Evolutionary conservation across 2,329 filamentous ascomycete species (phyloP).

Genomic region (Alternaria ventricosa): DNA sequence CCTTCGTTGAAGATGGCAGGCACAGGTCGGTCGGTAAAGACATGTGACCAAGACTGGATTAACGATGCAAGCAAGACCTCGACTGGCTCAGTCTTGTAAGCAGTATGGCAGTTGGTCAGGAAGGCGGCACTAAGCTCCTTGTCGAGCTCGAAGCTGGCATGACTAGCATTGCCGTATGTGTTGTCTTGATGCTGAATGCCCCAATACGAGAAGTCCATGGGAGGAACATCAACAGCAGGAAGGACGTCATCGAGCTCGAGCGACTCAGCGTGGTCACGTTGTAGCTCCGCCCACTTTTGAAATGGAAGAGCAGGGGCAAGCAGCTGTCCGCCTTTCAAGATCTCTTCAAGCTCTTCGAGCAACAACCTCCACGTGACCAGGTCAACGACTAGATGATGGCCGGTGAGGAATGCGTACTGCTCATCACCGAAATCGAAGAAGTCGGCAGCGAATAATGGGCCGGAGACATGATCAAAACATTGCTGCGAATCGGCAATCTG

Average conservation of each 20-base stretch:
- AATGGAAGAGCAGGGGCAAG: conserved; percentile 46
- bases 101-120: conserved; percentile 45
- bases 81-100: conserved; percentile 60
- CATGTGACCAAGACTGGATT: conserved; percentile 62
- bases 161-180: conserved; percentile 46
- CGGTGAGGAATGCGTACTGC: conserved; percentile 44
- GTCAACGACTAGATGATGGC: conserved; percentile 51
- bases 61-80: conserved; percentile 65
- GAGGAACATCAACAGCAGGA: conserved; percentile 39
- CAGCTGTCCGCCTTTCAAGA: conserved; percentile 37
- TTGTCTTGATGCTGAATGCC: conserved; percentile 47
- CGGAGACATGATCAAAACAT: conserved; percentile 32
- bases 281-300: conserved; percentile 48
- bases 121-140: conserved; percentile 33
- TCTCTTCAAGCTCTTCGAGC: conserved; percentile 53
- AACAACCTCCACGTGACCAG: conserved; percentile 57
- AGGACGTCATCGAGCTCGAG: conserved; percentile 32
- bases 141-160: conserved; percentile 42
- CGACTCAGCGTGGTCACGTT: conserved; percentile 43
- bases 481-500: conserved; percentile 42
- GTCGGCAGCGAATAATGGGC: conserved; percentile 43
- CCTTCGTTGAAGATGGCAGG: conserved; percentile 58
- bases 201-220: conserved; percentile 49
- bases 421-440: conserved; percentile 43
- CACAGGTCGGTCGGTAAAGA: conserved; percentile 60